Evolutionary conservation across 2,329 filamentous ascomycete genomes (phyloP), one percentile per base, ranked within the genome.

Genomic region (Hypomyces perniciosus): DNA sequence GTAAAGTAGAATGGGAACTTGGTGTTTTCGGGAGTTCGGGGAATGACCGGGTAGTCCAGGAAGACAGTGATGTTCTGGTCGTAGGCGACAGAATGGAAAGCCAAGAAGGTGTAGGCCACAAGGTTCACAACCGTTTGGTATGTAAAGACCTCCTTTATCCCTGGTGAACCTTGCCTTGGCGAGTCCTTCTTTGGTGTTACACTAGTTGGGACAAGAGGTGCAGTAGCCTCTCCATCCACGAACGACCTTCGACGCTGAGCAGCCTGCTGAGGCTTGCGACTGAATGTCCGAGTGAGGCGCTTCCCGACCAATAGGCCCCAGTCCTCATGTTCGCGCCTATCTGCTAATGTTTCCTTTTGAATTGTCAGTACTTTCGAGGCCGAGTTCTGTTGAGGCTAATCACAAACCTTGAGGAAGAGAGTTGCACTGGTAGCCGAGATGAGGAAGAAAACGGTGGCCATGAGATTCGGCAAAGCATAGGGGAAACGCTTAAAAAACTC

Each of bases 41-140:
- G 68, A 33, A 79, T 68, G 4, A 75, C 63, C 0, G 86, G 85
- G 57, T 89, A 86, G 68, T 95, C 88, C 61, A 96, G 79, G 66
- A 95, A 95, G 1, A 96, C 89, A 3, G 90, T 88, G 1, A 97
- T 79, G 2, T 92, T 76, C 63, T 95, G 90, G 67, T 97, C 92
- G 63, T 84, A 96, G 1, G 89, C 84, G 37, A 95, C 83, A 0
- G 83, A 84, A 67, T 96, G 90, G 44, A 95, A 77, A 0, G 90
- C 87, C 13, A 97, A 76, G 45, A 93, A 75, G 1, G 86, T 86
- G 68, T 97, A 96, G 0, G 85, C 78, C 2, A 88, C 55, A 1
- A 97, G 75, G 57, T 91, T 88, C 50, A 93, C 75, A 31, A 79
- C 76, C 1, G 88, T 88, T 66, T 95, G 89, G 1, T 74, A 75